Evolutionary conservation across 345 rosid genomes (phyloP).

Genomic region (Camelina neglecta): DNA sequence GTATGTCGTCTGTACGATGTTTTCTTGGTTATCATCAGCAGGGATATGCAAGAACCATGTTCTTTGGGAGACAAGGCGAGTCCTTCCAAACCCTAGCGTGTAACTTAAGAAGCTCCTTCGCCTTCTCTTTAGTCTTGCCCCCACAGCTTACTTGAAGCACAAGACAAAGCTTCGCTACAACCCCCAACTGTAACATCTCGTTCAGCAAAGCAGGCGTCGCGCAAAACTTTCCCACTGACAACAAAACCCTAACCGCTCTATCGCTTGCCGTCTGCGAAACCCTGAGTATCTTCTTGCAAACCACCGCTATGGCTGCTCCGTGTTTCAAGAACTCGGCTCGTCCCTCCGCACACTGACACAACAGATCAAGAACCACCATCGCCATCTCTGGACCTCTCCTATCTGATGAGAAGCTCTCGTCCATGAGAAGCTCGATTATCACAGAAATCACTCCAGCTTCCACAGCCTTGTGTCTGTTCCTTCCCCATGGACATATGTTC

Average conservation of each 20-base stretch:
- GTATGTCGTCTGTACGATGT: conserved; percentile 13
- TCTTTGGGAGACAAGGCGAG: conserved; percentile 59
- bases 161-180: conserved; percentile 68
- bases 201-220: conserved; percentile 53
- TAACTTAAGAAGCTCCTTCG: conserved; percentile 64
- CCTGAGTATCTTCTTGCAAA: conserved; percentile 77
- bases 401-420: conserved; percentile 50
- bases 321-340: conserved; percentile 69
- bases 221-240: conserved; percentile 63
- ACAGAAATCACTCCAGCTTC: conserved; percentile 60
- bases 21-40: conserved; percentile 36
- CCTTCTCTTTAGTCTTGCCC: conserved; percentile 59
- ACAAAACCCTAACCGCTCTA: conserved; percentile 66
- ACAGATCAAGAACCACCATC: conserved; percentile 55
- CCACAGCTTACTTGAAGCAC: conserved; percentile 63
- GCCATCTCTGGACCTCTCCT: conserved; percentile 57
- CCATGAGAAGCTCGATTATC: conserved; percentile 72
- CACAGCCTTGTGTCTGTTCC: conserved; percentile 71
- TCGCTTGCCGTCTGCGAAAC: conserved; percentile 66
- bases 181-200: conserved; percentile 82
- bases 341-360: conserved; percentile 82
- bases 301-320: conserved; percentile 70
- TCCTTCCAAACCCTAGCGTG: conserved; percentile 72
- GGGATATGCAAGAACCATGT: conserved; percentile 51
- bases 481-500: conserved; percentile 62